Base-by-base conservation (phyloP, 805 yeast genomes). In the Metschnikowia proteae region DNA sequence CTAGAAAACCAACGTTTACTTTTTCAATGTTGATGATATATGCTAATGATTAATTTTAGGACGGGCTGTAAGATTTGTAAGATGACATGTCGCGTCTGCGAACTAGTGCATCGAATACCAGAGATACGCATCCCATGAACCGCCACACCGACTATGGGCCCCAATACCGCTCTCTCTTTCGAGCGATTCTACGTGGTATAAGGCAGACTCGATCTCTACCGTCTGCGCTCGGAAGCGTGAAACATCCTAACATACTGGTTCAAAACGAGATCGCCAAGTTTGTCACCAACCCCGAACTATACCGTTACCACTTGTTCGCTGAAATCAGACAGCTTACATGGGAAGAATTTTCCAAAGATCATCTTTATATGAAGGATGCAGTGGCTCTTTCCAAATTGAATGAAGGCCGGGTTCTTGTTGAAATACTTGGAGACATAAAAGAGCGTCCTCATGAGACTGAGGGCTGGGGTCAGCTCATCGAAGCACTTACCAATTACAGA, bases 271-370 rank as follows among this genome's bases (percentile, higher is more conserved):
- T 52, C 6, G 27, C 35, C 17, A 56, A 52, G 38, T 52, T 46
- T 5, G 22, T 45, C 10, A 43, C 39, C 26, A 50, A 60, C 35
- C 54, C 55, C 4, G 23, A 37, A 22, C 47, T 45, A 32, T 60
- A 63, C 40, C 41, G 54, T 6, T 43, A 46, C 7, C 55, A 53
- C 39, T 46, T 61, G 23, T 36, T 47, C 6, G 49, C 57, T 5
- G 68, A 64, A 43, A 22, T 64, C 37, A 38, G 43, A 10, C 57
- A 58, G 30, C 46, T 43, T 6, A 44, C 54, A 1, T 47, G 48
- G 10, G 58, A 58, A 30, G 62, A 57, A 45, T 55, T 64, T 43
- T 29, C 52, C 31, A 29, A 31, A 31, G 23, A 23, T 32, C 43
- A 42, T 45, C 8, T 27, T 25, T 25, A 30, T 17, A 5, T 11